Percentiles rank a stretch among this genome's conserved stretches.
phyloP scores from a whole-genome alignment of 2,329 filamentous ascomycete species.

The Trichoderma koningiopsis region DNA sequence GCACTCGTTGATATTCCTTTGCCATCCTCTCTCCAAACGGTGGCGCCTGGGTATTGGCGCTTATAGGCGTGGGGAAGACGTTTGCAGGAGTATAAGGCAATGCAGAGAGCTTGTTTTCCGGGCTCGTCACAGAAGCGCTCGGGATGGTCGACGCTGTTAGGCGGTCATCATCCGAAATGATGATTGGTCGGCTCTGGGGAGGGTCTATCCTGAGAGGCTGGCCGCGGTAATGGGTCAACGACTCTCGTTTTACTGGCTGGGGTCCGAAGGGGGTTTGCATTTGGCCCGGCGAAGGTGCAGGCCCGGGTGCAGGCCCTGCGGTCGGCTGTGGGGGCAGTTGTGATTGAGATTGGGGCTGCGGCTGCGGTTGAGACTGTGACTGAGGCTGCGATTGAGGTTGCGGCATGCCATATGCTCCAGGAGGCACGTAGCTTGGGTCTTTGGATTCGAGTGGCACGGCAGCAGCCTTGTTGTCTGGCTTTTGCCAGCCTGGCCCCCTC shows the following conservation, averaged over 20 bases:
- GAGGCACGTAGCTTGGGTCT: slow-evolving; percentile 65
- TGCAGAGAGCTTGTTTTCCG: slow-evolving; percentile 64
- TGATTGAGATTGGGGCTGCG: slow-evolving; percentile 30
- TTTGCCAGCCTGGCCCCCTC: slow-evolving; percentile 71
- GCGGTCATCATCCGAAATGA: slow-evolving; percentile 58
- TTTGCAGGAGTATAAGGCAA: slow-evolving; percentile 58
- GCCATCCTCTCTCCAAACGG: slow-evolving; percentile 53
- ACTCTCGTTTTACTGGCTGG: slow-evolving; percentile 55
- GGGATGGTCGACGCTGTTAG: slow-evolving; percentile 61
- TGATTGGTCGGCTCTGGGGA: slow-evolving; percentile 58
- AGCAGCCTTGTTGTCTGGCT: slow-evolving; percentile 68
- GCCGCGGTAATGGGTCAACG: slow-evolving; percentile 61
- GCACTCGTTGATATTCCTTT: slow-evolving; percentile 63
- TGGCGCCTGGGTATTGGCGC: slow-evolving; percentile 52
- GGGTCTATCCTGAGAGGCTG: slow-evolving; percentile 65
- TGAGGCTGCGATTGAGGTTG: slow-evolving; percentile 36
- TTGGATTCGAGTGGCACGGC: slow-evolving; percentile 82
- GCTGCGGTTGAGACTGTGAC: slow-evolving; percentile 1
- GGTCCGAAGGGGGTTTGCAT: slow-evolving; percentile 34
- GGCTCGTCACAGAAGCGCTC: slow-evolving; percentile 59
- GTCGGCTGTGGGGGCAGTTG: slow-evolving; percentile 14
- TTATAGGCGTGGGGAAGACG: slow-evolving; percentile 64
- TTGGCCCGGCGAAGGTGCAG: neutral
- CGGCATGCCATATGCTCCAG: slow-evolving; percentile 64
- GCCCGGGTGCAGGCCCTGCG: neutral